Evolutionary conservation across 2,329 filamentous ascomycete species (phyloP).

Genomic region (Cladosporium sp.): DNA sequence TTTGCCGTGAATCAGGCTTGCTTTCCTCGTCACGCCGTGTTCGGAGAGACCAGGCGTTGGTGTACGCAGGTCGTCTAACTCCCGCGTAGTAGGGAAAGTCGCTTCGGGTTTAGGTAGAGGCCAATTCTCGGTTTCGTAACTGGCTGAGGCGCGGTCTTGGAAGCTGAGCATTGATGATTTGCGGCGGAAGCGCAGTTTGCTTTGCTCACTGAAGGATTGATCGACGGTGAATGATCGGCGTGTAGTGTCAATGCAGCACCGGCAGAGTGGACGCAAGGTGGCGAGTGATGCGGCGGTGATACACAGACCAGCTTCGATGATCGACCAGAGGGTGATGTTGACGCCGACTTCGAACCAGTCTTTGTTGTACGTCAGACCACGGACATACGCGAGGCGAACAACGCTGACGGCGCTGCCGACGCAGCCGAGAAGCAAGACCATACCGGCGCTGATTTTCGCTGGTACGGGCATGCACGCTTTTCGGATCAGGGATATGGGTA

Average conservation of each 20-base stretch:
- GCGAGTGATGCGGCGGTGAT: constrained; percentile 32
- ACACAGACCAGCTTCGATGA: constrained; percentile 33
- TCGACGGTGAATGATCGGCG: neutral
- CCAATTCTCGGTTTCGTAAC: neutral
- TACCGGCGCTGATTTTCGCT: constrained; percentile 38
- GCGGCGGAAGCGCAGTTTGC: neutral
- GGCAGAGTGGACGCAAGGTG: constrained; percentile 31
- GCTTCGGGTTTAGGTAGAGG: neutral
- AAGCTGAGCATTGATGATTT: neutral
- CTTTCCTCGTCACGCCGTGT: neutral
- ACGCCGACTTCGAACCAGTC: constrained; percentile 24
- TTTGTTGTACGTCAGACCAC: constrained; percentile 15
- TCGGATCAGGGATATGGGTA: constrained; percentile 39
- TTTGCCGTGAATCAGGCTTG: constrained; percentile 1
- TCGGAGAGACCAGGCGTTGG: neutral
- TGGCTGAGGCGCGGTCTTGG: neutral
- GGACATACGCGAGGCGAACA: constrained; percentile 24
- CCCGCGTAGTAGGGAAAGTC: neutral
- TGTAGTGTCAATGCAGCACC: constrained; percentile 16
- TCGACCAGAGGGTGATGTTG: constrained; percentile 29
- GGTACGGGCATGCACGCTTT: constrained; percentile 37
- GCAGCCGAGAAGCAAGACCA: constrained; percentile 38
- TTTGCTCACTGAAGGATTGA: neutral
- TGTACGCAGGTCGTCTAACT: neutral
- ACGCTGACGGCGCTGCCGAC: constrained; percentile 23